phyloP scores from a whole-genome alignment of 2,329 filamentous ascomycete genomes.

The Bipolaris oryzae region DNA sequence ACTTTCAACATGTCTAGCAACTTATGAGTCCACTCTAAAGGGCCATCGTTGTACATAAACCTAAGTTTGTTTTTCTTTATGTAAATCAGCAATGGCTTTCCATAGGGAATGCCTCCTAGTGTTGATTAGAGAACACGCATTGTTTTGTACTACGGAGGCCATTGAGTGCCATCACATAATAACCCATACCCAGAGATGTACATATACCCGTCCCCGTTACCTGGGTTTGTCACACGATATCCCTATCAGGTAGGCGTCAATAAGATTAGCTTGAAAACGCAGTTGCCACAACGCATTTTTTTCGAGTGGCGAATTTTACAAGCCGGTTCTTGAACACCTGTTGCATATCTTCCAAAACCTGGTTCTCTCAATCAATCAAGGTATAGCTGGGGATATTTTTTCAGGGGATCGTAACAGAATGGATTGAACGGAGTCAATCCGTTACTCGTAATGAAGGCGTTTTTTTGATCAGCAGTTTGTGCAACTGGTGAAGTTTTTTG shows the following conservation, averaged over 20 bases:
- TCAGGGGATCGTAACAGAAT: slow-evolving; percentile 1
- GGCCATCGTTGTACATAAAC: slow-evolving; percentile 62
- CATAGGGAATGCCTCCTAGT: neutral
- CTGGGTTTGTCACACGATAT: neutral
- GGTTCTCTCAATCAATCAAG: neutral
- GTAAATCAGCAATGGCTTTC: slow-evolving; percentile 23
- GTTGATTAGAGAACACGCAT: neutral
- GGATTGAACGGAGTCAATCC: neutral
- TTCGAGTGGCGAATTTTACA: slow-evolving; percentile 1
- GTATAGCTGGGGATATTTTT: neutral
- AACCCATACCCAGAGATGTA: slow-evolving; percentile 4
- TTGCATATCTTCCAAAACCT: slow-evolving; percentile 4
- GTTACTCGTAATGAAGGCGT: neutral
- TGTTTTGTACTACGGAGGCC: slow-evolving; percentile 3
- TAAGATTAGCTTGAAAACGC: neutral
- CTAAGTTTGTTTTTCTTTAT: slow-evolving; percentile 49
- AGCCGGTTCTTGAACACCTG: neutral
- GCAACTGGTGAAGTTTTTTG: neutral
- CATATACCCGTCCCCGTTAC: neutral
- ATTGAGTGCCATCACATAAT: slow-evolving; percentile 3
- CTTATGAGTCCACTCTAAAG: slow-evolving; percentile 56
- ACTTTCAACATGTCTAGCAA: slow-evolving; percentile 59
- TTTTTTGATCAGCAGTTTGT: neutral
- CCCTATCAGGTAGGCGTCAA: neutral
- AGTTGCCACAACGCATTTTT: neutral